Evolutionary conservation across 2,329 filamentous ascomycete genomes (phyloP).

Genomic region (Microsporum audouinii): DNA sequence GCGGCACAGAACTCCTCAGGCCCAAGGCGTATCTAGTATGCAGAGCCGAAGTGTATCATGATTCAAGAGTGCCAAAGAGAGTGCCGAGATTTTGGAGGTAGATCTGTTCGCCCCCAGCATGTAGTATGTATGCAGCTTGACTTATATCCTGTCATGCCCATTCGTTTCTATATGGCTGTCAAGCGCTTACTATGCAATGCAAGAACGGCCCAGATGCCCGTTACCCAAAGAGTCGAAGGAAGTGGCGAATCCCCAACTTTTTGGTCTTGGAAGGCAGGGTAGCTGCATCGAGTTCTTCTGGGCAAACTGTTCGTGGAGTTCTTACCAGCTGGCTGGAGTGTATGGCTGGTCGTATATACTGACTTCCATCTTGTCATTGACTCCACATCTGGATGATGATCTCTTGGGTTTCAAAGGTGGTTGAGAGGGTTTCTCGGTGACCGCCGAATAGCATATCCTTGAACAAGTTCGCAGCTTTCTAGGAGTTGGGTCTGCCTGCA

Average conservation of each 20-base stretch:
- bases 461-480: background rate
- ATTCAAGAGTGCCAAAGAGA: background rate
- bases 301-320: conserved; percentile 1
- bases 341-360: background rate
- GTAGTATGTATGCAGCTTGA: background rate
- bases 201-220: conserved; percentile 1
- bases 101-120: background rate
- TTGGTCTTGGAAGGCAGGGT: background rate
- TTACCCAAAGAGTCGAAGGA: background rate
- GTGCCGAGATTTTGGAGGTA: background rate
- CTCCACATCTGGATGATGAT: conserved; percentile 2
- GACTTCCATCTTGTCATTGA: background rate
- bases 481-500: background rate
- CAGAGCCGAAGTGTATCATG: background rate
- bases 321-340: background rate
- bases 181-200: background rate
- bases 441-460: background rate
- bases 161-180: background rate
- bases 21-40: conserved; percentile 1
- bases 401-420: background rate
- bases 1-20: background rate
- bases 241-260: conserved; percentile 3
- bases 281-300: background rate
- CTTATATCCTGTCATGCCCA: background rate
- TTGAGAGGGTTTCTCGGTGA: background rate